Evolutionary conservation across 768 basidiomycete species (phyloP), one percentile per base, ranked within the genome.

Genomic region (Tubosaeta sp.): DNA sequence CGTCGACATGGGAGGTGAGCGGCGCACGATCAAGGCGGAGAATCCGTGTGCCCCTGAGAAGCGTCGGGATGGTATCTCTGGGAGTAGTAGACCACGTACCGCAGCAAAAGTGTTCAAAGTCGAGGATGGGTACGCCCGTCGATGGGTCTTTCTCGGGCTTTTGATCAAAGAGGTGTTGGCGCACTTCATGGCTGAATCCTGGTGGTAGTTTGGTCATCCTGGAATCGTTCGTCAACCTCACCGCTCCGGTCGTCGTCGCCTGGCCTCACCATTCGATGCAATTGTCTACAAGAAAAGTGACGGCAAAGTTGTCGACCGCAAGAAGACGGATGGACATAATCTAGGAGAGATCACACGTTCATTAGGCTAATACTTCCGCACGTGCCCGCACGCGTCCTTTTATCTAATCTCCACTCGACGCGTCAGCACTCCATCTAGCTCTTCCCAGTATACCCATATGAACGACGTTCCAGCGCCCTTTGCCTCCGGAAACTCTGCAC

Each of bases 121-220:
- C 82, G 8, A 90, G 59, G 16, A 88, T 69, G 1, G 86, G 86
- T 8, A 83, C 80, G 3, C 81, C 80, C 0, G 80, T 78, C 13
- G 63, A 52, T 6, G 64, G 57, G 53, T 82, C 78, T 41, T 64
- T 66, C 1, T 72, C 62, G 0, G 78, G 79, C 19, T 72, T 64
- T 44, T 77, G 70, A 26, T 81, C 74, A 2, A 72, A 63, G 17
- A 92, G 58, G 62, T 92, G 88, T 50, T 81, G 79, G 4, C 72
- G 73, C 26, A 88, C 29, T 65, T 94, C 91, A 61, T 85, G 85
- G 0, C 74, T 77, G 66, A 92, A 92, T 7, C 88, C 88, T 1
- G 85, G 78, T 7, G 91, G 91, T 8, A 91, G 69, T 64, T 82
- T 83, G 11, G 85, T 85, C 78, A 91, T 85, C 88, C 88, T 89